A percentile compares a stretch with the other conserved stretches of the same genome.
Conservation (phyloP, 2,329 filamentous ascomycete genomes). For the Triangularia verruculosa region DNA sequence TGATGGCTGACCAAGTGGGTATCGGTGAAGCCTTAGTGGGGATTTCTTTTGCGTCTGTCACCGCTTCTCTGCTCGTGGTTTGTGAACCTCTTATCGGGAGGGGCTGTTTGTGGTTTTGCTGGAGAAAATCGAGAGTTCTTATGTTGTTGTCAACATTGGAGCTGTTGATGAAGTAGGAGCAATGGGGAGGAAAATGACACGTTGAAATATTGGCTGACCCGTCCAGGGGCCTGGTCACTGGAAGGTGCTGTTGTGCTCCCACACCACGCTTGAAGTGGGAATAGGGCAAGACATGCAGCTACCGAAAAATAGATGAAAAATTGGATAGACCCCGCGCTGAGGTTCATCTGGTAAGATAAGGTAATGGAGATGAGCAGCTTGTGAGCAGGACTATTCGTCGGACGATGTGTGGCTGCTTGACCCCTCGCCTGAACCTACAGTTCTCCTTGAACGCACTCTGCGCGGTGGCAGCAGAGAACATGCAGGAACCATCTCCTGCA, state of each 20-base stretch:
- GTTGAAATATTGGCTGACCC: conserved; percentile 2
- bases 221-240: not conserved
- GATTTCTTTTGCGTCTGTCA: not conserved
- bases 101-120: not conserved
- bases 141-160: not conserved
- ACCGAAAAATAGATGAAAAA: not conserved
- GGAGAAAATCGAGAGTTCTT: not conserved
- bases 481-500: not conserved
- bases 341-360: not conserved
- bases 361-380: not conserved
- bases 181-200: not conserved
- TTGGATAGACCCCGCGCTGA: not conserved
- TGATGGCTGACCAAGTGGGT: not conserved
- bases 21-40: conserved; percentile 1
- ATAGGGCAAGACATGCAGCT: not conserved
- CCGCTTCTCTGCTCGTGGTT: not conserved
- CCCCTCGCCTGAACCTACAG: not conserved
- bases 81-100: not conserved
- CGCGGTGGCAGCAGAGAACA: not conserved
- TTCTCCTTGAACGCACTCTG: not conserved
- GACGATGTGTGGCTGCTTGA: not conserved
- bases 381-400: not conserved
- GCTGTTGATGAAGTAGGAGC: not conserved
- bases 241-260: not conserved
- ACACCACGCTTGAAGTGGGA: not conserved